Evolutionary conservation across 2,329 filamentous ascomycete genomes (phyloP).

Genomic region (Xylariales sp.): DNA sequence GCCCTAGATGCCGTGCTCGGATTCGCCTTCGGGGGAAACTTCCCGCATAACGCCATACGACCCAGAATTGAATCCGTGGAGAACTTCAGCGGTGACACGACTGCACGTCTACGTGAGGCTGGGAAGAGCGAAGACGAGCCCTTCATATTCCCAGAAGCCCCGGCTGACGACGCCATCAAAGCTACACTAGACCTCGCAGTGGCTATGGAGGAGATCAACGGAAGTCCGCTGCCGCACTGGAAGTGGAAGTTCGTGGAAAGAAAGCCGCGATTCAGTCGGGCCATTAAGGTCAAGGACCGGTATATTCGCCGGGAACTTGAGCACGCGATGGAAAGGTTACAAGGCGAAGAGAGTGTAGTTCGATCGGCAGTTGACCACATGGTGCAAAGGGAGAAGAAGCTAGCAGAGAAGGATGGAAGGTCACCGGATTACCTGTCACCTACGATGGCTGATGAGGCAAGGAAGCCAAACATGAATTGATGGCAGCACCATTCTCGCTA

Average conservation of each 20-base stretch:
- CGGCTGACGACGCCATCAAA: not conserved
- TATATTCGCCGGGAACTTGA: slow-evolving; percentile 21
- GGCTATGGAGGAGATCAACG: slow-evolving; percentile 2
- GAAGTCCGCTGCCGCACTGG: not conserved
- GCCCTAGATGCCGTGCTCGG: slow-evolving; percentile 12
- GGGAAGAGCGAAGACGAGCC: slow-evolving; percentile 6
- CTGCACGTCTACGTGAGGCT: slow-evolving; percentile 1
- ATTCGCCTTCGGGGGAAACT: slow-evolving; percentile 11
- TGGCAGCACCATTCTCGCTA: no score
- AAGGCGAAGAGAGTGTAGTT: slow-evolving; percentile 13
- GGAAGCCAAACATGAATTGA: no score
- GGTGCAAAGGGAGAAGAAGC: slow-evolving; percentile 25
- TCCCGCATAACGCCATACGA: slow-evolving; percentile 2
- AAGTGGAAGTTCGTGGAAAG: slow-evolving; percentile 8
- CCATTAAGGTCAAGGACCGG: slow-evolving; percentile 19
- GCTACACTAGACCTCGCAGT: not conserved
- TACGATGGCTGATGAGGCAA: slow-evolving; percentile 18
- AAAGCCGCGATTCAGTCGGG: slow-evolving; percentile 17
- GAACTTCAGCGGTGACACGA: not conserved
- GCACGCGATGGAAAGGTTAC: slow-evolving; percentile 12
- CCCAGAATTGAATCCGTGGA: not conserved
- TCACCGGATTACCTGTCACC: slow-evolving; percentile 18
- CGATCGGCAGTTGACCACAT: slow-evolving; percentile 29
- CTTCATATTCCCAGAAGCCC: slow-evolving; percentile 4
- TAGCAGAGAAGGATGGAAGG: slow-evolving; percentile 23